Percentiles rank a stretch among this genome's conserved stretches.
Evolutionary conservation across 1,139 yeast genomes (phyloP).

Genomic region (Blastobotrys illinoisensis): DNA sequence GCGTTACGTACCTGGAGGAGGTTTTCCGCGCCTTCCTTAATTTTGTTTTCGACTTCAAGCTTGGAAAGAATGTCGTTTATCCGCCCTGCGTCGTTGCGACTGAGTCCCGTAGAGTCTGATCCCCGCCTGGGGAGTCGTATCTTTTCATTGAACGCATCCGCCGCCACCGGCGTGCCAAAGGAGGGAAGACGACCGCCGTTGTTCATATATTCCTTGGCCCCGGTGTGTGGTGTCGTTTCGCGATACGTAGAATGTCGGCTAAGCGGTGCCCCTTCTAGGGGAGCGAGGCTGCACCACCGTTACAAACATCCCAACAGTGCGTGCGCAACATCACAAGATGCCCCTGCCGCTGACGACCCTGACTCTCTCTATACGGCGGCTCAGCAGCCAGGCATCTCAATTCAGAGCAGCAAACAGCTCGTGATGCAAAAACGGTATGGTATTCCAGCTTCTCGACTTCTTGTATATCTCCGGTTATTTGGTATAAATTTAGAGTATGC

Average conservation of each 20-base stretch:
- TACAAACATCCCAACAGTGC: background rate
- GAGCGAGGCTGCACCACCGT: background rate
- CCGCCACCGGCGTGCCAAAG: background rate
- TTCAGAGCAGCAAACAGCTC: too few relatives aligned
- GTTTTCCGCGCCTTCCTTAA: slow-evolving; percentile 39
- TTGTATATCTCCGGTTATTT: too few relatives aligned
- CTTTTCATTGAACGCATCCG: background rate
- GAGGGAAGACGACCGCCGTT: background rate
- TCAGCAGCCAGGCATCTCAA: too few relatives aligned
- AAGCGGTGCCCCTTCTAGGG: background rate
- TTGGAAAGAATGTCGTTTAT: slow-evolving; percentile 32
- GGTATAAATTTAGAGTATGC: too few relatives aligned
- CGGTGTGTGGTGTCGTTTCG: background rate
- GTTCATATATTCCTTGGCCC: background rate
- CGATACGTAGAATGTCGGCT: background rate
- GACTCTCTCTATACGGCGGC: too few relatives aligned
- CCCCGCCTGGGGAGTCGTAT: slow-evolving; percentile 1
- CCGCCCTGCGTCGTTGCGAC: slow-evolving; percentile 11
- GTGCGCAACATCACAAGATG: background rate
- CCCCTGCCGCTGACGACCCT: too few relatives aligned
- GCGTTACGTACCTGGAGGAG: slow-evolving; percentile 29
- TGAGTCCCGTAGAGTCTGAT: slow-evolving; percentile 5
- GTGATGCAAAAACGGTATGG: too few relatives aligned
- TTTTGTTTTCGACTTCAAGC: slow-evolving; percentile 36
- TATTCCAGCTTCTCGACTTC: too few relatives aligned